These are phyloP conservation scores for Raffaelea deltoideospora DNA, from an alignment of 2,329 filamentous ascomycete genomes.

Conservation along the genomic window DNA sequence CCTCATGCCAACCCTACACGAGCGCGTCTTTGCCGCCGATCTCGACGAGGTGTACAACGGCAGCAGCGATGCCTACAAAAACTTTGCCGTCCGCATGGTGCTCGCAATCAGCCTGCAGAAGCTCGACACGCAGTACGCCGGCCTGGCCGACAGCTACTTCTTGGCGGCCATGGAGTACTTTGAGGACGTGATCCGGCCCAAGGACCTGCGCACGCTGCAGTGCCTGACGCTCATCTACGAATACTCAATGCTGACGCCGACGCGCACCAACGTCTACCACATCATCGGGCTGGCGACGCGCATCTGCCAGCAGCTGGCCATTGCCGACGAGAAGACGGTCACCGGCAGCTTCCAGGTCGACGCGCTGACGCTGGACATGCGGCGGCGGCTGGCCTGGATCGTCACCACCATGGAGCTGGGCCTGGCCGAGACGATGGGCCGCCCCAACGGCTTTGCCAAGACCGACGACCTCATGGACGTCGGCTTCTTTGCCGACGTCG, in stretches of 20 bases:
- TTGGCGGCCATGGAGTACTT: conserved; percentile 75
- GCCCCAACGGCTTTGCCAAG: conserved; percentile 73
- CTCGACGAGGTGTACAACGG: conserved; percentile 69
- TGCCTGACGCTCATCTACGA: conserved; percentile 77
- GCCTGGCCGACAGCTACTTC: conserved; percentile 88
- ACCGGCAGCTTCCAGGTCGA: conserved; percentile 47
- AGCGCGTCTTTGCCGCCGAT: conserved; percentile 60
- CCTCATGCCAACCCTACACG: conserved; percentile 76
- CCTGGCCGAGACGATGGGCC: conserved; percentile 72
- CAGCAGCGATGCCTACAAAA: conserved; percentile 63
- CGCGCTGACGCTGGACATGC: conserved; percentile 72
- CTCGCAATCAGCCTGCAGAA: conserved; percentile 92
- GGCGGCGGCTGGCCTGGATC: conserved; percentile 76
- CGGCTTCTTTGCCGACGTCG: conserved; percentile 65
- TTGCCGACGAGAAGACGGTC: conserved; percentile 83
- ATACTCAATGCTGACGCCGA: conserved; percentile 86
- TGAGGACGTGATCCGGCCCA: conserved; percentile 69
- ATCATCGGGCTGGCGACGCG: conserved; percentile 77
- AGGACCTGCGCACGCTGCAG: conserved; percentile 82
- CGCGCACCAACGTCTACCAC: conserved; percentile 83
- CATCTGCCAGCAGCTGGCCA: conserved; percentile 75
- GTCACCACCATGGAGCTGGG: conserved; percentile 80
- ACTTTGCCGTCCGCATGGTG: conserved; percentile 81
- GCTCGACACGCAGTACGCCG: conserved; percentile 77
- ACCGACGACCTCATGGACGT: conserved; percentile 74